Evolutionary conservation across 2,329 filamentous ascomycete genomes (phyloP).

Genomic region (Penicillium carneum): DNA sequence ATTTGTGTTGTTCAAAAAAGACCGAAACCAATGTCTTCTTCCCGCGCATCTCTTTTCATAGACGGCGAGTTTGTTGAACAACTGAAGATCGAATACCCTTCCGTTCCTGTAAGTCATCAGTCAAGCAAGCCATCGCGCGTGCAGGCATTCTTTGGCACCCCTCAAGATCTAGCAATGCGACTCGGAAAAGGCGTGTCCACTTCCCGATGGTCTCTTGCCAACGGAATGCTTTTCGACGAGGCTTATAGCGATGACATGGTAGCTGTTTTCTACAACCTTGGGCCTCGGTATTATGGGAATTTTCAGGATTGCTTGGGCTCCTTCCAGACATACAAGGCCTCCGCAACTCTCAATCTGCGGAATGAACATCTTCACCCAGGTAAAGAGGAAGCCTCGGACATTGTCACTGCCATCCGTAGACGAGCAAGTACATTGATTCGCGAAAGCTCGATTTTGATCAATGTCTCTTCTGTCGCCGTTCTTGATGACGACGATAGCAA

Average conservation of each 20-base stretch:
- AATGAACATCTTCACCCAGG: conserved; percentile 90
- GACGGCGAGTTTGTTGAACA: conserved; percentile 94
- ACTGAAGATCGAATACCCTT: conserved; percentile 85
- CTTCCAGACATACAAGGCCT: conserved; percentile 94
- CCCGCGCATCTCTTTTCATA: conserved; percentile 86
- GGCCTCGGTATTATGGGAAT: conserved; percentile 90
- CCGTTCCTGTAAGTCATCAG: conserved; percentile 70
- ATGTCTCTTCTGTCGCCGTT: conserved; percentile 79
- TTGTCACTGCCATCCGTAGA: conserved; percentile 83
- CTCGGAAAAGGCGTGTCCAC: conserved; percentile 74
- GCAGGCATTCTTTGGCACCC: conserved; percentile 92
- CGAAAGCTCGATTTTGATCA: conserved; percentile 81
- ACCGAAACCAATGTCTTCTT: conserved; percentile 75
- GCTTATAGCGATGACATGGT: conserved; percentile 88
- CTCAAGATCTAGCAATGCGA: conserved; percentile 80
- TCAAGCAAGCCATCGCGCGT: conserved; percentile 65
- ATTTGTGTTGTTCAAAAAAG: conserved; percentile 85
- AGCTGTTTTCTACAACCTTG: conserved; percentile 87
- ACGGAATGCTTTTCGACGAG: conserved; percentile 87
- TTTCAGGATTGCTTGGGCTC: conserved; percentile 95
- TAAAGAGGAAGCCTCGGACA: conserved; percentile 89
- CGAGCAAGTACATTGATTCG: conserved; percentile 83
- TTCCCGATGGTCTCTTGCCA: conserved; percentile 87
- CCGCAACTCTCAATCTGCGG: conserved; percentile 84
- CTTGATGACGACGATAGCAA: conserved; percentile 82